Evolutionary conservation across 331 rosid species (phyloP).

Genomic region (Pyracantha coccinea): DNA sequence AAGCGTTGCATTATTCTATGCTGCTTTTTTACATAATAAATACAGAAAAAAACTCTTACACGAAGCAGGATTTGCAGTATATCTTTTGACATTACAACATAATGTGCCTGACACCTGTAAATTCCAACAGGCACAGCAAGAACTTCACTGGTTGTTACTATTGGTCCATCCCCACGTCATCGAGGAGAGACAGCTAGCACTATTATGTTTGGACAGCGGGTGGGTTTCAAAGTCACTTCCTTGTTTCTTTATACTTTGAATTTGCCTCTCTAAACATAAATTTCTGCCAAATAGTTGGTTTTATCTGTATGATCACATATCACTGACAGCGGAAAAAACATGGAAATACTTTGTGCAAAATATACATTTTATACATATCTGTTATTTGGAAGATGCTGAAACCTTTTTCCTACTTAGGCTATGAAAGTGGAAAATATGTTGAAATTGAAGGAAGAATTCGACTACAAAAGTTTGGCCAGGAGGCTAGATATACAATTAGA

Average conservation of each 20-base stretch:
- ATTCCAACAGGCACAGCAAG: conserved; percentile 82
- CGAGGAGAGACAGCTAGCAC: conserved; percentile 99
- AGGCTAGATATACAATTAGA: conserved; percentile 84
- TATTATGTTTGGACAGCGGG: conserved; percentile 98
- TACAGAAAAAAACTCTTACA: neutral
- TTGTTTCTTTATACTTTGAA: neutral
- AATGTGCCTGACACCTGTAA: conserved; percentile 21
- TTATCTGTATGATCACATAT: neutral
- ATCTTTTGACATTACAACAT: neutral
- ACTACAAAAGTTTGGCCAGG: conserved; percentile 96
- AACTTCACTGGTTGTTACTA: conserved; percentile 85
- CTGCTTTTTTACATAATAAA: neutral
- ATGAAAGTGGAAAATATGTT: conserved; percentile 99
- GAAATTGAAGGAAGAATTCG: conserved; percentile 92
- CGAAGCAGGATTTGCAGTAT: neutral
- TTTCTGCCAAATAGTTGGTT: neutral
- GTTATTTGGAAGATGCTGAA: conserved; percentile 22
- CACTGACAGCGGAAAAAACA: neutral
- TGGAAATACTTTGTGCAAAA: conserved; percentile 1
- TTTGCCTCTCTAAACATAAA: neutral
- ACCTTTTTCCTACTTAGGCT: conserved; percentile 46
- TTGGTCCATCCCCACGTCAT: conserved; percentile 96
- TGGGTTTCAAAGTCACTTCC: conserved; percentile 18
- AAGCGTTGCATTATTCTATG: neutral
- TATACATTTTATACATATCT: neutral